phyloP scores from a whole-genome alignment of 148 eudicot genomes.

The Nepenthes mirabilis region DNA sequence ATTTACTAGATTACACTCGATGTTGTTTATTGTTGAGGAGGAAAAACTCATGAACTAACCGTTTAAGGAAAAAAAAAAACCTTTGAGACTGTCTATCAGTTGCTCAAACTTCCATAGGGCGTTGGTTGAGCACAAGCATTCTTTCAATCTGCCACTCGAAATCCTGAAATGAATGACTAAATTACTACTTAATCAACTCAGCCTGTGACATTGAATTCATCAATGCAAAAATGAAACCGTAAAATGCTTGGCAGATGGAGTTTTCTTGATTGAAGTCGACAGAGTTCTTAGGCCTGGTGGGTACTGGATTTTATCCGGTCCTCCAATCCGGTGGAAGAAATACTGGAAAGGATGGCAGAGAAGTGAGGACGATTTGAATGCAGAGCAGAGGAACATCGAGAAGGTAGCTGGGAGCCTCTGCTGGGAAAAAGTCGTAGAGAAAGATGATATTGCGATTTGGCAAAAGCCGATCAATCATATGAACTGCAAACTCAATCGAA shows the following conservation, averaged over 20 bases:
- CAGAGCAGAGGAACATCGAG: conserved; percentile 39
- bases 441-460: conserved; percentile 43
- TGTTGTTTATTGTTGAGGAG: not conserved
- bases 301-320: conserved; percentile 44
- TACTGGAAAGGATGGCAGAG: conserved; percentile 49
- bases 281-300: conserved; percentile 44
- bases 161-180: no score
- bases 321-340: conserved; percentile 30
- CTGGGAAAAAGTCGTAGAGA: conserved; percentile 41
- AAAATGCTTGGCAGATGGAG: conserved; percentile 17
- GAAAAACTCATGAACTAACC: no score
- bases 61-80: no score
- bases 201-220: no score
- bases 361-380: conserved; percentile 35
- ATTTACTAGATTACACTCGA: not conserved
- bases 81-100: no score
- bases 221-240: no score
- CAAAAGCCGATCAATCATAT: conserved; percentile 9
- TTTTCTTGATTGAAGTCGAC: conserved; percentile 43
- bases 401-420: conserved; percentile 36
- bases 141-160: no score
- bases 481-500: conserved; percentile 1
- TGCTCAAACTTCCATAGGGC: no score
- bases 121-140: no score
- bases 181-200: no score